Evolutionary conservation across 1,284 basidiomycete genomes (phyloP), one percentile per base, ranked within the genome.

Genomic region (Microbotryomycetes sp.): DNA sequence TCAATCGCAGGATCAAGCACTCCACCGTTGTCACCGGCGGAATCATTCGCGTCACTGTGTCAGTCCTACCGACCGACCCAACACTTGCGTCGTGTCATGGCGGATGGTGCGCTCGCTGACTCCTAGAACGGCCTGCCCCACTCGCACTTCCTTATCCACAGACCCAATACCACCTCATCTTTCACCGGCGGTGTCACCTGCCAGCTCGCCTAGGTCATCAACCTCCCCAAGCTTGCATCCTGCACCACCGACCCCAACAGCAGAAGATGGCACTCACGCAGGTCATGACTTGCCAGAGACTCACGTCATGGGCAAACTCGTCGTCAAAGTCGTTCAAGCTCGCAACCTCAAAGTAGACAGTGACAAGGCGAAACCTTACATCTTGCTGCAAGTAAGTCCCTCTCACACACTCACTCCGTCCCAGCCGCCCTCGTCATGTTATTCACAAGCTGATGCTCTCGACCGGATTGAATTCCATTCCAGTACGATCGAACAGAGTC

Each of bases 401-500:
- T 9, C 9, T 9, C 23, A 3, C 25, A 3, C 6, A 26, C 19
- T 4, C 16, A 45, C 32, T 56, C 16, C 14, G 42, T 14, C n/a
- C 14, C 23, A n/a, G 22, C 5, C 30, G 14, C 26, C 2, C 30
- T 28, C 16, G 15, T 46, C 45, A 45, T 49, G 31, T 23, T 56
- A 23, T 26, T 26, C 54, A n/a, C 30, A 4, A 0, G 5, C 45
- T 16, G n/a, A 14, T 22, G 26, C 14, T 53, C 31, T 22, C 22
- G 12, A n/a, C 25, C 26, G 22, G 26, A 25, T 31, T 25, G 23
- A 49, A 7, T 22, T 14, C 6, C 29, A 15, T n/a, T n/a, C 23
- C 30, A 60, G 52, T 68, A 68, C 50, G 67, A 68, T 25, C 46
- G 67, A 30, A 66, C 67, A 14, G 63, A 65, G 60, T 65, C 42